These are phyloP conservation scores for Begonia peltatifolia DNA, from an alignment of 306 rosid genomes.

Conservation along the genomic window DNA sequence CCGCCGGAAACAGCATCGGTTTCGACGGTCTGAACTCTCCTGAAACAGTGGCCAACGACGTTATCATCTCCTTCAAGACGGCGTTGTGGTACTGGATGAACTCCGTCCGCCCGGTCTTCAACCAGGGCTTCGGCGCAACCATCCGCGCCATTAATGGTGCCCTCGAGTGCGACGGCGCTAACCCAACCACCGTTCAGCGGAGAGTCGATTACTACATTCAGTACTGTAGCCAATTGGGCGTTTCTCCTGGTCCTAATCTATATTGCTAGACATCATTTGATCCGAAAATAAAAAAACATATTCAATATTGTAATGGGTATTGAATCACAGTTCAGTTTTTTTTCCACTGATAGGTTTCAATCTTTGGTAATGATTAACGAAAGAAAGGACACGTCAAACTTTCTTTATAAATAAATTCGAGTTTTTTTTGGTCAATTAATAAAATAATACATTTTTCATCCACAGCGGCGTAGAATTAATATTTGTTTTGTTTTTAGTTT, in stretches of 20 bases:
- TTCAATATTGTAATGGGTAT: neutral
- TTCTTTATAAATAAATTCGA: too few relatives aligned
- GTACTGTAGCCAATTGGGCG: constrained; percentile 51
- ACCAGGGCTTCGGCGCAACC: constrained; percentile 72
- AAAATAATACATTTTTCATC: too few relatives aligned
- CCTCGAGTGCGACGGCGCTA: constrained; percentile 65
- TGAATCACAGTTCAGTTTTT: neutral
- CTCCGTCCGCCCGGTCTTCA: constrained; percentile 33
- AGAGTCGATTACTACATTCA: constrained; percentile 38
- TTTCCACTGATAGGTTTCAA: too few relatives aligned
- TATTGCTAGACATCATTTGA: constrained; percentile 22
- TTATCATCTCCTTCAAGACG: constrained; percentile 51
- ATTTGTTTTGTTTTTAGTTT: too few relatives aligned
- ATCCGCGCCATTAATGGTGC: constrained; percentile 73
- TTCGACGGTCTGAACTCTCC: constrained; percentile 67
- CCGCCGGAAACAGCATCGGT: constrained; percentile 41
- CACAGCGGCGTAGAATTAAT: neutral
- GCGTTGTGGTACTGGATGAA: constrained; percentile 87
- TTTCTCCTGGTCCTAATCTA: constrained; percentile 61
- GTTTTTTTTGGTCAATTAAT: too few relatives aligned
- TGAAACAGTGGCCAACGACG: constrained; percentile 49
- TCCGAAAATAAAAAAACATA: too few relatives aligned
- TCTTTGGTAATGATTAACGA: too few relatives aligned
- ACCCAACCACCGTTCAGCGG: constrained; percentile 28
- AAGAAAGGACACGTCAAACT: too few relatives aligned